Evolutionary conservation across 1,284 basidiomycete genomes (phyloP).

Genomic region (Dichomitus squalens): DNA sequence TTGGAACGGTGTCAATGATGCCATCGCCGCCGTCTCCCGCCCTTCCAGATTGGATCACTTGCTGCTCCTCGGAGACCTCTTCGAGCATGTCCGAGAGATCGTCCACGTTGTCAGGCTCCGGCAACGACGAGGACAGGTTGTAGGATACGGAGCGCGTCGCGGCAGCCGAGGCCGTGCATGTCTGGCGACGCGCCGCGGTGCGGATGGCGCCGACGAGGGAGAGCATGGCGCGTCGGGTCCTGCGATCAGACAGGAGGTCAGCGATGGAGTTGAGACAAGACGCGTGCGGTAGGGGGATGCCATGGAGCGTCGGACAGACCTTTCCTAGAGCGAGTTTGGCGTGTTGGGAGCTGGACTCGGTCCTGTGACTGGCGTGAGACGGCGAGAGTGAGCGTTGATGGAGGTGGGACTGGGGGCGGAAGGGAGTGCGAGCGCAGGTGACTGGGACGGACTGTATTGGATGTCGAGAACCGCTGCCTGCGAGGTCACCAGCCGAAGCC

Average conservation of each 20-base stretch:
- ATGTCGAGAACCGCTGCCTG: neutral
- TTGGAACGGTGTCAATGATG: neutral
- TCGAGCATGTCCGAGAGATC: slow-evolving; percentile 5
- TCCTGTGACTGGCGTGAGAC: slow-evolving; percentile 23
- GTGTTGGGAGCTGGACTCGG: slow-evolving; percentile 1
- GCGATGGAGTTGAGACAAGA: neutral
- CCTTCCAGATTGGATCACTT: neutral
- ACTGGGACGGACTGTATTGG: slow-evolving; percentile 7
- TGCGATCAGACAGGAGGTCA: slow-evolving; percentile 4
- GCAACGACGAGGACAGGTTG: neutral
- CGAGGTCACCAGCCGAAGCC: neutral
- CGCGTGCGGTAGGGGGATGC: neutral
- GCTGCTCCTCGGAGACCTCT: slow-evolving; percentile 8
- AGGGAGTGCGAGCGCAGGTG: slow-evolving; percentile 5
- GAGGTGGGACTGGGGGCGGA: slow-evolving; percentile 2
- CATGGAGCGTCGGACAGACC: too few species aligned
- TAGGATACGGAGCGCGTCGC: slow-evolving; percentile 13
- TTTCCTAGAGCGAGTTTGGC: too few species aligned
- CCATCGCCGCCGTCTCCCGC: neutral
- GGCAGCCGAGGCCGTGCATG: slow-evolving; percentile 1
- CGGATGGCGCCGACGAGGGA: slow-evolving; percentile 22
- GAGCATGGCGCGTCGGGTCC: slow-evolving; percentile 20
- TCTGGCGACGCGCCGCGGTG: slow-evolving; percentile 22
- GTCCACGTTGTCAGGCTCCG: neutral
- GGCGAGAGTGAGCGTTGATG: neutral